Evolutionary conservation across 1,139 yeast genomes (phyloP), one percentile per base, ranked within the genome.

Genomic region (Ogataea hybrid): DNA sequence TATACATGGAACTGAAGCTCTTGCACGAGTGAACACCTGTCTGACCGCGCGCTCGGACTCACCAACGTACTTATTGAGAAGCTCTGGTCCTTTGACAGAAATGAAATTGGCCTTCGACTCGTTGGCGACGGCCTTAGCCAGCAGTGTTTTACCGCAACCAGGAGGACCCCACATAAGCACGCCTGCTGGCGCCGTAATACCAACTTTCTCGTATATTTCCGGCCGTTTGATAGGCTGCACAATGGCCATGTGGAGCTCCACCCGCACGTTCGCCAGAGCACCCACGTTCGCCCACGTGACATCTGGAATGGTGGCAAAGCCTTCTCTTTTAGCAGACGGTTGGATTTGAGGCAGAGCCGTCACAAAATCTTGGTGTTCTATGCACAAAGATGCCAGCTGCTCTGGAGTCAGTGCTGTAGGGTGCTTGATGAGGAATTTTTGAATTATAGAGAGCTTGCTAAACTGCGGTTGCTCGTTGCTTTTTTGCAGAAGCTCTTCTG

Each of bases 111-210:
- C 97, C 42, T 95, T 77, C 1, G 96, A 87, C 64, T 92, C 97
- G 61, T 92, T 90, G 11, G 98, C 98, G 9, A 92, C 97, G 0
- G 97, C 98, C 59, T 92, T 92, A 1, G 97, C 98, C 37, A 92
- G 70, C 43, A 92, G 70, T 0, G 98, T 92, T 61, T 92, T 92
- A 73, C 98, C 98, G 69, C 97, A 92, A 17, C 98, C 98, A 2
- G 98, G 98, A 2, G 98, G 99, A 0, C 99, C 99, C 98, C 98
- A 92, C 72, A 92, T 75, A 16, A 92, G 68, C 0, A 92, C 98
- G 42, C 99, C 99, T 0, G 97, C 90, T 1, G 98, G 97, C 0
- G 97, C 96, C 41, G 89, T 79, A 28, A 92, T 90, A 63, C 99
- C 99, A 8, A 92, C 97, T 50, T 83, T 81, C 50, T 80, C 81